Conservation (phyloP, 225 moss, liverwort and hornwort genomes). For the Physcomitrellopsis africana region DNA sequence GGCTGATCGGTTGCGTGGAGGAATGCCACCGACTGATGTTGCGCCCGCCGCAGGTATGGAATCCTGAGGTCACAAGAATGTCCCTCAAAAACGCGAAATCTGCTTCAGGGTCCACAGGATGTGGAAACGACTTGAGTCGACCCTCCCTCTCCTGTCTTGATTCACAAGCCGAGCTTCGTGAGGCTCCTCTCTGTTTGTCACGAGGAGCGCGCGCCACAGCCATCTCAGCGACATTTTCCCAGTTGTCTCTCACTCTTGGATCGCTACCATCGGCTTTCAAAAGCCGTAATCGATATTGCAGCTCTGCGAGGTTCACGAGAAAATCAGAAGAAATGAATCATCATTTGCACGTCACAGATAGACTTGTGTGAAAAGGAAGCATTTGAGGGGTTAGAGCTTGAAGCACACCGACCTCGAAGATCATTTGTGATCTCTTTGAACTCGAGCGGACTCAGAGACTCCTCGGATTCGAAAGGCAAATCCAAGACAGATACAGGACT, state of each 20-base stretch:
- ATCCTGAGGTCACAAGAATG: slow-evolving; percentile 71
- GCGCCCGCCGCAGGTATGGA: slow-evolving; percentile 50
- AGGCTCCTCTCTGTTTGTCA: background rate
- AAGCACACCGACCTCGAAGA: slow-evolving; percentile 52
- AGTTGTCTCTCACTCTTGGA: slow-evolving; percentile 36
- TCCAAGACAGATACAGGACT: slow-evolving; percentile 66
- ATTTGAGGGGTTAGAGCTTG: background rate
- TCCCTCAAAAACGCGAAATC: slow-evolving; percentile 76
- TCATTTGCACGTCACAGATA: background rate
- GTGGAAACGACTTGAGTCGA: slow-evolving; percentile 22
- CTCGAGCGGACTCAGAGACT: slow-evolving; percentile 54
- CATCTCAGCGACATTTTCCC: slow-evolving; percentile 41
- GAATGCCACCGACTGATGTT: slow-evolving; percentile 73
- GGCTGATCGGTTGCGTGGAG: slow-evolving; percentile 61
- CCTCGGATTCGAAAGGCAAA: slow-evolving; percentile 54
- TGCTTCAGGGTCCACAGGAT: slow-evolving; percentile 35
- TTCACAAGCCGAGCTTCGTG: background rate
- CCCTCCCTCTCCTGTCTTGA: background rate
- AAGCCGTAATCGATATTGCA: slow-evolving; percentile 55
- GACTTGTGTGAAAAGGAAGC: background rate
- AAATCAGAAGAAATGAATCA: background rate
- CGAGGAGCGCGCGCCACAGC: background rate
- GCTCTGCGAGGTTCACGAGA: slow-evolving; percentile 48
- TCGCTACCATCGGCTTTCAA: slow-evolving; percentile 56
- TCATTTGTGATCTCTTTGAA: slow-evolving; percentile 73